Percentiles rank a stretch among this genome's conserved stretches.
phyloP scores from a whole-genome alignment of 1,139 yeast species.

The Hyphopichia burtonii region DNA sequence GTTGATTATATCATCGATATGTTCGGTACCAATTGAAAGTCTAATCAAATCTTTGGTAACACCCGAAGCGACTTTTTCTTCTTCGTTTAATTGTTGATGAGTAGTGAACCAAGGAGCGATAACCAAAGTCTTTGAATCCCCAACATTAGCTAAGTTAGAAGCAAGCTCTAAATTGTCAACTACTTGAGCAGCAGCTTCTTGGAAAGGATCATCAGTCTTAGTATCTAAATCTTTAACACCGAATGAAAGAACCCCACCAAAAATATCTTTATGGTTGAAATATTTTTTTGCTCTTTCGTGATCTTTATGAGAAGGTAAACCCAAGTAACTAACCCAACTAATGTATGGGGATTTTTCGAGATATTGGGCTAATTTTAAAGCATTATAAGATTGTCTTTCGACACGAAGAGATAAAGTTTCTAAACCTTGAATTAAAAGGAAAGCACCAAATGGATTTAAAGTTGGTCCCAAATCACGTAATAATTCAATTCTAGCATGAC shows the following conservation, averaged over 20 bases:
- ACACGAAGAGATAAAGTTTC: conserved; percentile 92
- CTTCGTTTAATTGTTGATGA: conserved; percentile 83
- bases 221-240: conserved; percentile 71
- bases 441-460: conserved; percentile 84
- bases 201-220: conserved; percentile 52
- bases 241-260: conserved; percentile 84
- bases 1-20: conserved; percentile 80
- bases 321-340: conserved; percentile 88
- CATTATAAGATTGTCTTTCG: conserved; percentile 85
- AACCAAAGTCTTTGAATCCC: conserved; percentile 91
- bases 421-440: conserved; percentile 83
- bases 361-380: conserved; percentile 76
- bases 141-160: conserved; percentile 92
- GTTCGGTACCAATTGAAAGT: conserved; percentile 87
- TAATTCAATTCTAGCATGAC: conserved; percentile 79
- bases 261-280: conserved; percentile 59
- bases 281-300: conserved; percentile 84
- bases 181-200: conserved; percentile 75
- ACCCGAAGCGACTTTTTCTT: conserved; percentile 79
- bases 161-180: conserved; percentile 83
- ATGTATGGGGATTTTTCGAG: conserved; percentile 74
- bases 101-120: conserved; percentile 96
- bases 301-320: conserved; percentile 77
- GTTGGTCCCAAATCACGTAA: conserved; percentile 92
- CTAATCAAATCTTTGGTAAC: conserved; percentile 86